A percentile compares a stretch with the other conserved stretches of the same genome.
These are phyloP conservation scores for Poterioochromonas sp. DNA, from an alignment of 352 stramenopile species.

Conservation along the genomic window DNA sequence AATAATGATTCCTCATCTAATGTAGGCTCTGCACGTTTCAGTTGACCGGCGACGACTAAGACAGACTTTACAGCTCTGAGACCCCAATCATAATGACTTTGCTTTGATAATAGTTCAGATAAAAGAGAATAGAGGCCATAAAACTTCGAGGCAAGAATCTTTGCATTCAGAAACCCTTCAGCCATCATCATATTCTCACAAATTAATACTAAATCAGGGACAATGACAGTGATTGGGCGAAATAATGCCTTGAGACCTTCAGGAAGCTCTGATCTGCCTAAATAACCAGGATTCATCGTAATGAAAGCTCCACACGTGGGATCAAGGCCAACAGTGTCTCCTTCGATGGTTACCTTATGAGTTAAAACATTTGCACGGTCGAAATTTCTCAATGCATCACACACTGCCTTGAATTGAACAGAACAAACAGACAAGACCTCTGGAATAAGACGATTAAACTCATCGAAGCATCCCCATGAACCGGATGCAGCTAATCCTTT, in stretches of 20 bases:
- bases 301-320: constrained; percentile 72
- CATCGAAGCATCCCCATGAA: constrained; percentile 83
- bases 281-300: constrained; percentile 78
- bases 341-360: constrained; percentile 69
- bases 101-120: constrained; percentile 74
- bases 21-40: constrained; percentile 76
- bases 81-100: constrained; percentile 84
- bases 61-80: constrained; percentile 82
- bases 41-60: constrained; percentile 72
- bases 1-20: constrained; percentile 77
- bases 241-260: constrained; percentile 81
- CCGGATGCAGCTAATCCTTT: constrained; percentile 79
- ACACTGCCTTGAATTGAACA: constrained; percentile 84
- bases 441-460: constrained; percentile 82
- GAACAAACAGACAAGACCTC: constrained; percentile 83
- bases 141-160: constrained; percentile 81
- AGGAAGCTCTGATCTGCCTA: constrained; percentile 73
- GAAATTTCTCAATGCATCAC: constrained; percentile 66
- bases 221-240: constrained; percentile 83
- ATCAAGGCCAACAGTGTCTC: constrained; percentile 71
- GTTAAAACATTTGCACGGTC: constrained; percentile 31
- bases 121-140: constrained; percentile 79
- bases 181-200: constrained; percentile 90
- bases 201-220: constrained; percentile 81
- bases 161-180: constrained; percentile 78